Evolutionary conservation across 2,329 filamentous ascomycete species (phyloP), one percentile per base, ranked within the genome.

Genomic region (Exserohilum turcica): DNA sequence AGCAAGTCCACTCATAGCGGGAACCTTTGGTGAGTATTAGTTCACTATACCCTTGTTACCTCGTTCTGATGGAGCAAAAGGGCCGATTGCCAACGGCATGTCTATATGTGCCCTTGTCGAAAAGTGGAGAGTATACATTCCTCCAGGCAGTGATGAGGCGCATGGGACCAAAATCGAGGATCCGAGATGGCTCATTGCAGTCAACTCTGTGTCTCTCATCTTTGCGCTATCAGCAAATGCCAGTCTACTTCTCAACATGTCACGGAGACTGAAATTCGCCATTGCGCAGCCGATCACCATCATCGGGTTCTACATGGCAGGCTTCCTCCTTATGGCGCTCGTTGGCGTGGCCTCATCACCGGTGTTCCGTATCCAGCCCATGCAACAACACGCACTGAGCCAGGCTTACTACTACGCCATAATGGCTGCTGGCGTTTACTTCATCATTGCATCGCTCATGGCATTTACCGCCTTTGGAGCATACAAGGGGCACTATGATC

Each of bases 351-450:
- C 80, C 9, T 77, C 77, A 0, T 76, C 77, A 6, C 69, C 72
- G 2, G 59, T 76, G 9, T 79, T 82, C 50, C 76, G 74, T 13
- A 68, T 80, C 8, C 70, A 73, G 16, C 75, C 78, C 0, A 71
- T 71, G 12, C 52, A 70, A 35, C 68, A 74, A 9, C 79, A 80
- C 58, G 77, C 81, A 1, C 68, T 86, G 19, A 80, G 80, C 0
- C 80, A 84, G 59, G 81, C 82, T 6, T 86, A 80, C 65, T 86
- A 86, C 65, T 86, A 85, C 59, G 84, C 77, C 1, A 80, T 84
- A 46, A 82, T 84, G 49, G 84, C 84, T 4, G 81, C 83, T 2
- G 77, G 66, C 0, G 65, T 85, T 3, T 86, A 86, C 62, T 81
- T 83, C 52, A 74, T 84, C 46, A 79, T 86, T 33, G 77, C 81